Base-by-base conservation (phyloP, 805 yeast species). In the Brettanomyces bruxellensis region DNA sequence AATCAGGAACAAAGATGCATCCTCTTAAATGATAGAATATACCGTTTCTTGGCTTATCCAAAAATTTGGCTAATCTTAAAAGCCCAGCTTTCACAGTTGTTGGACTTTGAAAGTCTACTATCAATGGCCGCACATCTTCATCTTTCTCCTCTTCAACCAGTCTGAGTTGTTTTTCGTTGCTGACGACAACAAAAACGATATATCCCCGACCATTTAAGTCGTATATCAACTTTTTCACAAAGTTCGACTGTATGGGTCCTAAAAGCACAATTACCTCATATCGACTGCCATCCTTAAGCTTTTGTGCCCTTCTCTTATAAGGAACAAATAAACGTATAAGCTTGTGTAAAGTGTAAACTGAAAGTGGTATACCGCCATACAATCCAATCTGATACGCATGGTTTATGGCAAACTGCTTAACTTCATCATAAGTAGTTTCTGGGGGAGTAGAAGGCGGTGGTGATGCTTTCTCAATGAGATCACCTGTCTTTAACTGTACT, bases 181-280 rank as follows among this genome's bases (percentile, higher is more conserved):
- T 60, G n/a, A 81, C 76, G 0, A 95, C 81, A 51, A 87, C 71
- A 59, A 83, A 87, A 3, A 88, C 89, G 32, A 88, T 82, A 58
- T 84, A 86, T 1, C 95, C 95, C 45, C 95, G 69, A 40, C 74
- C 73, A 51, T 86, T 89, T 51, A 87, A 71, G 59, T 87, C 95
- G 47, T 76, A 71, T 1, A 89, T 86, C 30, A 87, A 65, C 44
- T 81, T 70, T 47, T 86, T 71, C 1, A 87, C 79, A 47, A 86
- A 65, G 1, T 88, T 87, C 51, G 85, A 91, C 3, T 78, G 70
- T 2, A 90, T 89, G 1, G 88, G 81, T 1, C 95, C 95, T 4
- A 86, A 72, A 4, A 87, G 66, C 22, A 88, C 66, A 3, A 87
- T 77, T 7, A 85, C 91, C 54, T 86, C 93, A 49, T 74, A 72